Evolutionary conservation across 495 filamentous ascomycete species (phyloP), one percentile per base, ranked within the genome.

Genomic region (Monascus purpureus): DNA sequence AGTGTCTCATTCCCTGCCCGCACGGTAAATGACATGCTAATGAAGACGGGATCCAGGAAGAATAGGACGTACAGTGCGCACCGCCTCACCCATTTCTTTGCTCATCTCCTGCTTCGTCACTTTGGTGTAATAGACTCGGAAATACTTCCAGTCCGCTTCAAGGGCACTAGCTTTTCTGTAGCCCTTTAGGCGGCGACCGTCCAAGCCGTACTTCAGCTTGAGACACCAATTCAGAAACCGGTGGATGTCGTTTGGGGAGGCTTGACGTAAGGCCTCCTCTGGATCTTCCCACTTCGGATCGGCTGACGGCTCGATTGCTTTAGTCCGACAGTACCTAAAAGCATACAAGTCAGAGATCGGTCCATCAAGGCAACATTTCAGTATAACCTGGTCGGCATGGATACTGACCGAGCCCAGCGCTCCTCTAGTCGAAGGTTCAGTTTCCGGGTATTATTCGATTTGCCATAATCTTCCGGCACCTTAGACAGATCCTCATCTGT

Each of bases 31-130:
- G 27, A 3, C 8, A 36, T 2, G 5, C 8, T 40, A 15, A 25
- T n/a, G n/a, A n/a, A n/a, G n/a, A n/a, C n/a, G 16, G 2, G 26
- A 22, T 4, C 9, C 14, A 13, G 23, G 25, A 29, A 34, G n/a
- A n/a, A n/a, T n/a, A n/a, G n/a, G n/a, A 43, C 45, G 35, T 25
- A 45, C 38, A n/a, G 30, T 25, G 33, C 45, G 45, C 11, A 45
- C 45, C 29, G 42, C 40, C 43, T 47, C 38, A 30, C 47, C 38
- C 32, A 44, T 32, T 31, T 45, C 35, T n/a, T 35, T 12, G 18
- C 29, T 47, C 17, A 50, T 35, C 17, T 31, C 41, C 8, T 13
- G 33, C 16, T 32, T 23, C 18, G 33, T 47, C 13, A 47, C 38
- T 41, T 25, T 41, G 25, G 32, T 31, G 35, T 45, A 45, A 35